Conservation (phyloP, 176 grass and related monocot genomes). For the Musa acuminata region DNA sequence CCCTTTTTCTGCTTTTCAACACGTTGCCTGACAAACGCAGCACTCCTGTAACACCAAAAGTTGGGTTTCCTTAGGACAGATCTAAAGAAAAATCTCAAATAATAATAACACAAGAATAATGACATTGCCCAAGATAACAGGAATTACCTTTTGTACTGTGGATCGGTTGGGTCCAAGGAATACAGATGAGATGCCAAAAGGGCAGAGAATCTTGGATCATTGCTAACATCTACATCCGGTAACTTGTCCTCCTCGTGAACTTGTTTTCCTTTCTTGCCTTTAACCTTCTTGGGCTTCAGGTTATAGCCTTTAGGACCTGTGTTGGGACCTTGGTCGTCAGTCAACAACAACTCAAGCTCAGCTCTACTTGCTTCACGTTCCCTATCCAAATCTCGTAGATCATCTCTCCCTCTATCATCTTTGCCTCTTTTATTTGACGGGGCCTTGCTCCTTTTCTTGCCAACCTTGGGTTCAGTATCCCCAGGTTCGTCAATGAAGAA, state of each 20-base stretch:
- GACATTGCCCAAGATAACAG: background rate
- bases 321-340: conserved; percentile 43
- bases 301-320: conserved; percentile 63
- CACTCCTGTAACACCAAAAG: conserved; percentile 34
- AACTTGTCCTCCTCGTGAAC: conserved; percentile 35
- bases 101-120: conserved; percentile 4
- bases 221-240: conserved; percentile 50
- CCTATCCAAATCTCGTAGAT: conserved; percentile 27
- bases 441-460: conserved; percentile 32
- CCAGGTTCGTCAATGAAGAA: conserved; percentile 43
- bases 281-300: conserved; percentile 39
- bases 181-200: conserved; percentile 57
- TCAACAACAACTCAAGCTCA: conserved; percentile 76
- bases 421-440: conserved; percentile 35
- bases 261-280: conserved; percentile 64
- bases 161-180: conserved; percentile 76
- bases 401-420: conserved; percentile 28
- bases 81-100: background rate
- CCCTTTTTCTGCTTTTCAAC: conserved; percentile 4
- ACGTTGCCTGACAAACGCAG: conserved; percentile 32
- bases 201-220: conserved; percentile 56
- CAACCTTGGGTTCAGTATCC: conserved; percentile 37
- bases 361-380: conserved; percentile 61
- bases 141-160: conserved; percentile 75
- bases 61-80: background rate